These are phyloP conservation scores for Gossypium trilobum DNA, from an alignment of 441 rosid species.

Conservation along the genomic window DNA sequence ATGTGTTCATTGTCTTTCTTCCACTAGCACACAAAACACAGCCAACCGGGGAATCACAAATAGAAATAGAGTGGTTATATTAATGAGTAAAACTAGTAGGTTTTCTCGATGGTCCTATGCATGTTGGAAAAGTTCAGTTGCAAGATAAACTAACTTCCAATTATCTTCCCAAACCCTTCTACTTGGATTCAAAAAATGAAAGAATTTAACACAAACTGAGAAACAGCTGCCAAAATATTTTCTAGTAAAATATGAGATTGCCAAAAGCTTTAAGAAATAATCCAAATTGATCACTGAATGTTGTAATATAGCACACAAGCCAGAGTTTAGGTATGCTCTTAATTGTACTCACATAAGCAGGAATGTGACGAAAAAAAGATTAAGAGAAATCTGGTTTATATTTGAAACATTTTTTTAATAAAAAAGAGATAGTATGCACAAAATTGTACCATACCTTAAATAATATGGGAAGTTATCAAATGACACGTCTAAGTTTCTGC, in stretches of 20 bases:
- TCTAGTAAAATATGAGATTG: background rate
- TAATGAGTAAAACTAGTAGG: background rate
- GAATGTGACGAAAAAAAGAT: background rate
- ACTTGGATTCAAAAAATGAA: slow-evolving; percentile 1
- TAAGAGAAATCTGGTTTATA: background rate
- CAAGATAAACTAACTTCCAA: background rate
- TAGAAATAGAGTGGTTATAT: background rate
- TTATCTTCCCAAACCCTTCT: background rate
- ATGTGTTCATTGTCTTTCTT: background rate
- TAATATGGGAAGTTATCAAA: slow-evolving; percentile 79
- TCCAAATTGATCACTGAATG: background rate
- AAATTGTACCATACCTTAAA: slow-evolving; percentile 42
- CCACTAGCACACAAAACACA: background rate
- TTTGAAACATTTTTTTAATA: background rate
- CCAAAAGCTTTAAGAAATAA: background rate
- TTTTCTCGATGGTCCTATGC: background rate
- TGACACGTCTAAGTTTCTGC: slow-evolving; percentile 53
- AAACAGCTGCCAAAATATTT: background rate
- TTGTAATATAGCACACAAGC: background rate
- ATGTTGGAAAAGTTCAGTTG: background rate
- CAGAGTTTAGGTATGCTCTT: slow-evolving; percentile 7
- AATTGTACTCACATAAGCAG: background rate
- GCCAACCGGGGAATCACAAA: background rate
- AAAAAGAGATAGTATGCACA: background rate
- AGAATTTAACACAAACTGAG: background rate